Conservation (phyloP, 2,329 filamentous ascomycete genomes). For the Aaosphaeria pasadenensis region DNA sequence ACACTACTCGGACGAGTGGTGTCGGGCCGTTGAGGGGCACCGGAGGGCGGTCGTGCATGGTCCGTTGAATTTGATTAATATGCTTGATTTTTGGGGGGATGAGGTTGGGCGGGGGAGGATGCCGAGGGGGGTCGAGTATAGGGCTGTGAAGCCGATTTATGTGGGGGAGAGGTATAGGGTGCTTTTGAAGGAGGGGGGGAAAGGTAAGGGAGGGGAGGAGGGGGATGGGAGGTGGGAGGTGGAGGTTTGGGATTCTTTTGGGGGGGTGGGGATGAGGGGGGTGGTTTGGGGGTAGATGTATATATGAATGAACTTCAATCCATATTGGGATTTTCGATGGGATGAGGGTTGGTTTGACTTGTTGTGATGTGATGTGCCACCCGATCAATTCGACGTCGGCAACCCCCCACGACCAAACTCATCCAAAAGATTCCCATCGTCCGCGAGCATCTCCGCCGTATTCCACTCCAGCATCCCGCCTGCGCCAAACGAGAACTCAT, state of each 20-base stretch:
- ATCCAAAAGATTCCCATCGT: neutral
- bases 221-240: constrained; percentile 13
- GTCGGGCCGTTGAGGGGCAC: constrained; percentile 70
- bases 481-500: constrained; percentile 22
- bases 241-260: constrained; percentile 31
- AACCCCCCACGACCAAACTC: neutral
- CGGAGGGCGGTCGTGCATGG: constrained; percentile 79
- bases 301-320: neutral
- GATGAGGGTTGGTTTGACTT: too few species aligned
- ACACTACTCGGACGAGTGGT: constrained; percentile 75
- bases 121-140: constrained; percentile 25
- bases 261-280: constrained; percentile 30
- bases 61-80: constrained; percentile 65
- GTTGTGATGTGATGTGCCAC: too few species aligned
- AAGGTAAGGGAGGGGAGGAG: too few species aligned
- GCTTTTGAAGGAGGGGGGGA: constrained; percentile 9
- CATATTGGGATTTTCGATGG: too few species aligned
- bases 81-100: constrained; percentile 35
- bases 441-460: neutral
- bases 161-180: constrained; percentile 30
- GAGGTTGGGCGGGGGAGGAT: constrained; percentile 11
- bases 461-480: constrained; percentile 10
- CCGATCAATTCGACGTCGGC: too few species aligned
- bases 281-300: constrained; percentile 18
- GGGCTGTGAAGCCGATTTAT: constrained; percentile 32